Percentiles rank a stretch among this genome's conserved stretches.
phyloP scores from a whole-genome alignment of 139 green algal species.

The Tetraselmis chui region DNA sequence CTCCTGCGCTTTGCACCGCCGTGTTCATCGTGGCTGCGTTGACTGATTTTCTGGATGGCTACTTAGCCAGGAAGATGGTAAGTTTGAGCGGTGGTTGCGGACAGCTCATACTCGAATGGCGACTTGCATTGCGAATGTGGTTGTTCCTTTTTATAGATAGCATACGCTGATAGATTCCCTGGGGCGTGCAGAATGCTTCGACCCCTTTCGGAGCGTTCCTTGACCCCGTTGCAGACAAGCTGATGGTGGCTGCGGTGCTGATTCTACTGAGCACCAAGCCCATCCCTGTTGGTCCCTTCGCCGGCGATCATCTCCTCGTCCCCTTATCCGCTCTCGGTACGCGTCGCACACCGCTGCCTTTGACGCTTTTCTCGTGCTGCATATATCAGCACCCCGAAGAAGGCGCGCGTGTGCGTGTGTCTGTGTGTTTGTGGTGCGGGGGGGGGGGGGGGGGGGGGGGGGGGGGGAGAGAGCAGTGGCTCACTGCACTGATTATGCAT shows the following conservation, averaged over 20 bases:
- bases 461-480: too few relatives aligned
- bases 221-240: constrained; percentile 96
- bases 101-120: background rate
- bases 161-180: background rate
- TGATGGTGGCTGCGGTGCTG: constrained; percentile 85
- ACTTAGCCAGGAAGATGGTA: constrained; percentile 83
- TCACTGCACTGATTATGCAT: too few relatives aligned
- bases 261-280: constrained; percentile 70
- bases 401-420: too few relatives aligned
- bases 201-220: constrained; percentile 92
- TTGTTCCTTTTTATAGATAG: background rate
- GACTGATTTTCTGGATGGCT: constrained; percentile 96
- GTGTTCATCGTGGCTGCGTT: constrained; percentile 78
- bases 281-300: constrained; percentile 43
- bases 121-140: background rate
- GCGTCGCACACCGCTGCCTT: background rate
- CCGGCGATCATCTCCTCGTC: constrained; percentile 67
- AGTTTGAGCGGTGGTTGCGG: background rate
- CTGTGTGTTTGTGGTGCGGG: too few relatives aligned
- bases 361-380: background rate
- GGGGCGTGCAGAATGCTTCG: constrained; percentile 37
- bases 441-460: too few relatives aligned
- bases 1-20: constrained; percentile 28
- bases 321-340: constrained; percentile 46
- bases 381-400: too few relatives aligned